These are phyloP conservation scores for Coriolopsis trogii DNA, from an alignment of 1,284 basidiomycete species.

Conservation along the genomic window DNA sequence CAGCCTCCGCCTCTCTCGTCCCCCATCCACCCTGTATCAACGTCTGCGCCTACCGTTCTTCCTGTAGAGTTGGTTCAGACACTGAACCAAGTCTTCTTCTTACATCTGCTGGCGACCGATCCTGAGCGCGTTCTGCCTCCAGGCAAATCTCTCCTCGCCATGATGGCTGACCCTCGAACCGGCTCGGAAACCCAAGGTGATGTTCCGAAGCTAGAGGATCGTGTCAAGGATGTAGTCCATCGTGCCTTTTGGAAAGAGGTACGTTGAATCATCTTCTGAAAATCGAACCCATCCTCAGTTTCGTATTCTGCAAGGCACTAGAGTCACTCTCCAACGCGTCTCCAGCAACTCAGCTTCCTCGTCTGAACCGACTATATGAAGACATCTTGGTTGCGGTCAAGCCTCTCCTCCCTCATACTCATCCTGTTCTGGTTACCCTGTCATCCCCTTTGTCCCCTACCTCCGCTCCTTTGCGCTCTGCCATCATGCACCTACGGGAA, in stretches of 20 bases:
- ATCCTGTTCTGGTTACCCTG: slow-evolving; percentile 50
- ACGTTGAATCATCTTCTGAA: no score
- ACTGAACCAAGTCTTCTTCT: slow-evolving; percentile 60
- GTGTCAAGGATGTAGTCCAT: slow-evolving; percentile 58
- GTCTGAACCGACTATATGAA: slow-evolving; percentile 54
- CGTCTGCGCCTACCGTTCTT: slow-evolving; percentile 37
- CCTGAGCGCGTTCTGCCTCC: slow-evolving; percentile 61
- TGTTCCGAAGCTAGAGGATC: slow-evolving; percentile 43
- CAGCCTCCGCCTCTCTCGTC: slow-evolving; percentile 31
- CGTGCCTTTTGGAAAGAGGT: slow-evolving; percentile 77
- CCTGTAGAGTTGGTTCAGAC: slow-evolving; percentile 55
- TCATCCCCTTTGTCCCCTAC: slow-evolving; percentile 65
- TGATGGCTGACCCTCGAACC: slow-evolving; percentile 49
- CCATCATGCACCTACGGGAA: slow-evolving; percentile 52
- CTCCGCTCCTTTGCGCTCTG: slow-evolving; percentile 63
- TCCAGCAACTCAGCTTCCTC: slow-evolving; percentile 48
- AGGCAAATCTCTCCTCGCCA: slow-evolving; percentile 69
- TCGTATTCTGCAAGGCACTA: slow-evolving; percentile 36
- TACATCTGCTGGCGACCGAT: slow-evolving; percentile 64
- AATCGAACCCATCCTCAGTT: no score
- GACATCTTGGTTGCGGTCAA: slow-evolving; percentile 54
- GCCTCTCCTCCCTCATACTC: slow-evolving; percentile 55
- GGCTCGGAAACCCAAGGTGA: slow-evolving; percentile 26
- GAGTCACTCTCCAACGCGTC: slow-evolving; percentile 46
- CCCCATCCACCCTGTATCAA: slow-evolving; percentile 34